Evolutionary conservation across 805 yeast genomes (phyloP), one percentile per base, ranked within the genome.

Genomic region (Wickerhamomyces hampshirensis): DNA sequence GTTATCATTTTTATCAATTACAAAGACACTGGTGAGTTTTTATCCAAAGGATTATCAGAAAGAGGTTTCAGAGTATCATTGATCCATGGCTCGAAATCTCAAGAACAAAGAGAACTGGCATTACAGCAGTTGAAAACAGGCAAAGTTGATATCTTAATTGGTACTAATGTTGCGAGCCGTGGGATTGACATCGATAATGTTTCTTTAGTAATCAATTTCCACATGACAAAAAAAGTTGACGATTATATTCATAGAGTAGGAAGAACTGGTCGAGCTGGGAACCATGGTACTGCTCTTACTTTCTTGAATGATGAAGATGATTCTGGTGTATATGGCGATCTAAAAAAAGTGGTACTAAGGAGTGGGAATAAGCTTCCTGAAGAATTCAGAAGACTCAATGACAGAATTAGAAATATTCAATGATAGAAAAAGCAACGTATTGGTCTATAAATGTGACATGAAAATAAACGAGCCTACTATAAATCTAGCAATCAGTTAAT

Each of bases 191-290:
- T 91, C n/a, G 81, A 87, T 1, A 73, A 84, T 47, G 95, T 91
- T 6, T 76, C 93, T 0, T 57, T 89, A 24, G 98, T 91, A 8
- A 59, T 93, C 15, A 93, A 91, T 57, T 89, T 72, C 53, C 96
- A 91, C 48, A 81, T 89, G 89, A 64, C 88, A 8, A 74, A 69
- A 43, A 68, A 69, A 23, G 73, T 88, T 30, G 96, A 88, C 44
- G 89, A 83, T 40, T 91, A 88, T 50, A 75, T 91, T 14, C 98
- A 91, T 60, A 72, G 98, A 54, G 82, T 91, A 34, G 98, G 98
- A 39, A 78, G 98, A 62, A 91, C 98, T 0, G 98, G 98, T 26
- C 75, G 98, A 59, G 97, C 96, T 0, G 98, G 97, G 0, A 76
- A 74, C 31, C 56, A 55, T 5, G 98, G 98, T 30, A 66, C 72